Evolutionary conservation across 176 grass and related monocot species (phyloP).

Genomic region (Themeda triandra): DNA sequence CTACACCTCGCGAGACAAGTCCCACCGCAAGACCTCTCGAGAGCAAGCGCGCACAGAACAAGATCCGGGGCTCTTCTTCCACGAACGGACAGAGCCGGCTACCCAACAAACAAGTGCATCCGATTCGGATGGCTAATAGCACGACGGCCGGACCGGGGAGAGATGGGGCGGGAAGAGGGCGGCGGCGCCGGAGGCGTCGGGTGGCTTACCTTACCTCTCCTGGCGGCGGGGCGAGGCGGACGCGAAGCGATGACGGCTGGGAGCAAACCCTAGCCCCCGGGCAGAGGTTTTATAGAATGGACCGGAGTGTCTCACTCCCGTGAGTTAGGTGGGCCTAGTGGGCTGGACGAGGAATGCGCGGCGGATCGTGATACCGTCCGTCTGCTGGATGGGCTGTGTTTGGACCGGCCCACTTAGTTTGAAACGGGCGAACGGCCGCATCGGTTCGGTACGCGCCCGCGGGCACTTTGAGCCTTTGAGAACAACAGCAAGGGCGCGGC

Average conservation of each 20-base stretch:
- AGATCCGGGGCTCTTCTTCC: neutral
- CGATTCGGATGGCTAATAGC: neutral
- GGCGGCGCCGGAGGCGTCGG: neutral
- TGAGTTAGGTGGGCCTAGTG: neutral
- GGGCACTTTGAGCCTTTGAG: neutral
- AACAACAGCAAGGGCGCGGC: neutral
- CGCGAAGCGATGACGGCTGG: constrained; percentile 19
- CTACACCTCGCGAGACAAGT: neutral
- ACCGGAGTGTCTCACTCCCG: neutral
- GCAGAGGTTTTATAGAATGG: constrained; percentile 19
- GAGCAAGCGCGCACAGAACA: neutral
- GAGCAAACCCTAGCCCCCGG: constrained; percentile 37
- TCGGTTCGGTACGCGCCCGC: neutral
- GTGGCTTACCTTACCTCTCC: constrained; percentile 32
- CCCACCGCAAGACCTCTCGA: neutral
- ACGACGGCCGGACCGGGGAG: neutral
- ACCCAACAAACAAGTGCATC: neutral
- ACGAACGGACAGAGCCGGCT: neutral
- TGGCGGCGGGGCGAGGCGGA: neutral
- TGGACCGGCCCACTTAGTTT: neutral
- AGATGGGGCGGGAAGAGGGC: neutral
- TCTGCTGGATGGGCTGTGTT: neutral
- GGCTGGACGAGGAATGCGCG: neutral
- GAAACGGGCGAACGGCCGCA: neutral
- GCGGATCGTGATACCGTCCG: neutral